Conservation (phyloP, 805 yeast genomes). For the Jamesozyma lodderae region DNA sequence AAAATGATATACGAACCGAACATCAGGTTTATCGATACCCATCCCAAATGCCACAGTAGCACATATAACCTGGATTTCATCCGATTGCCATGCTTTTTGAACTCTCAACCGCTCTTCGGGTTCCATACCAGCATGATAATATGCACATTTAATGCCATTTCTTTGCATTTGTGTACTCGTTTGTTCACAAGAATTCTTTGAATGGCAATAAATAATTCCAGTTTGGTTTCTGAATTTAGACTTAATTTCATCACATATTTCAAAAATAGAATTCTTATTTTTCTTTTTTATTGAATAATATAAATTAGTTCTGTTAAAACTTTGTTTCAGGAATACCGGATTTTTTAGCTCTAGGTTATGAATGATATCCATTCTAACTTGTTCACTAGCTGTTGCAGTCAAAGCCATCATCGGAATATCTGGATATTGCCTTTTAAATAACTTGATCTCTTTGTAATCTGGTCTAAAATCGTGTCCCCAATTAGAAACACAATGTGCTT, state of each 20-base stretch:
- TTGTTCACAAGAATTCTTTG: constrained; percentile 81
- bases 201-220: constrained; percentile 91
- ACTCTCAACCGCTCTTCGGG: constrained; percentile 61
- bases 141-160: constrained; percentile 59
- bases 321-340: constrained; percentile 71
- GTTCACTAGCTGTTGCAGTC: constrained; percentile 95
- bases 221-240: constrained; percentile 47
- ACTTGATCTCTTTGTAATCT: constrained; percentile 75
- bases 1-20: constrained; percentile 81
- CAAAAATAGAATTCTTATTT: constrained; percentile 43
- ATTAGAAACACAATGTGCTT: constrained; percentile 95
- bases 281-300: constrained; percentile 71
- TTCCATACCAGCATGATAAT: constrained; percentile 90
- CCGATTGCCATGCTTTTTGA: constrained; percentile 77
- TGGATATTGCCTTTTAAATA: constrained; percentile 67
- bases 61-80: constrained; percentile 68
- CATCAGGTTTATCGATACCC: constrained; percentile 98
- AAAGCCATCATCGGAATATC: constrained; percentile 88
- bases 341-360: constrained; percentile 60
- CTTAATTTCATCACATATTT: constrained; percentile 50
- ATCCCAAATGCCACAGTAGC: constrained; percentile 99
- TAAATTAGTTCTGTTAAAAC: constrained; percentile 85
- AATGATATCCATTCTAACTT: constrained; percentile 77
- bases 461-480: constrained; percentile 99
- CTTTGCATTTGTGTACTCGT: constrained; percentile 53